A percentile compares a stretch with the other conserved stretches of the same genome.
These are phyloP conservation scores for Phtheirospermum japonicum DNA, from an alignment of 257 asterid species.

Conservation along the genomic window DNA sequence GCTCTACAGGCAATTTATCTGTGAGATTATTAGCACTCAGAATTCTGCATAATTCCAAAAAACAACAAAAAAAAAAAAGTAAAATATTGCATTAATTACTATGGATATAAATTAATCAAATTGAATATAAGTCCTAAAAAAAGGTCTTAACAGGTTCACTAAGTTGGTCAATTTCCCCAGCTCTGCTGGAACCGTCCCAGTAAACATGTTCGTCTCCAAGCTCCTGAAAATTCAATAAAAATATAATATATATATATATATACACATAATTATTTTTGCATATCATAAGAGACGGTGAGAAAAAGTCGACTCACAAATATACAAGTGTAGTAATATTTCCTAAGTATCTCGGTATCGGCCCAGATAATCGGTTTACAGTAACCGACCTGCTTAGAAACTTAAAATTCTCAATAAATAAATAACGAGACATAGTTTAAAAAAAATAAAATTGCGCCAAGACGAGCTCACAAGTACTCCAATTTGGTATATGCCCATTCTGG, in stretches of 20 bases:
- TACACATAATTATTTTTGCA: neutral
- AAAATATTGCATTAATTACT: neutral
- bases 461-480: constrained; percentile 44
- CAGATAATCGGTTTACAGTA: constrained; percentile 52
- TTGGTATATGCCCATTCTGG: constrained; percentile 55
- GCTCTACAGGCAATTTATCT: constrained; percentile 45
- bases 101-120: constrained; percentile 17
- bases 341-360: constrained; percentile 52
- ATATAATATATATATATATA: too few relatives aligned
- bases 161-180: constrained; percentile 58
- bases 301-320: constrained; percentile 34
- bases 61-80: constrained; percentile 3
- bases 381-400: constrained; percentile 33
- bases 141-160: constrained; percentile 39
- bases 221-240: constrained; percentile 41
- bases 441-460: neutral
- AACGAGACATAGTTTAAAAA: too few relatives aligned
- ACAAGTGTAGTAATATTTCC: constrained; percentile 50
- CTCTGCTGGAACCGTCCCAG: constrained; percentile 53
- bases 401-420: too few relatives aligned
- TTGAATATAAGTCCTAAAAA: constrained; percentile 2
- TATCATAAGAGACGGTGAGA: neutral
- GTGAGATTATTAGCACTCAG: constrained; percentile 47
- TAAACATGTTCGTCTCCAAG: constrained; percentile 56
- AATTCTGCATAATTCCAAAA: constrained; percentile 33